Percentiles rank a stretch among this genome's conserved stretches.
Conservation (phyloP, 441 rosid species). For the Gossypium davidsonii region DNA sequence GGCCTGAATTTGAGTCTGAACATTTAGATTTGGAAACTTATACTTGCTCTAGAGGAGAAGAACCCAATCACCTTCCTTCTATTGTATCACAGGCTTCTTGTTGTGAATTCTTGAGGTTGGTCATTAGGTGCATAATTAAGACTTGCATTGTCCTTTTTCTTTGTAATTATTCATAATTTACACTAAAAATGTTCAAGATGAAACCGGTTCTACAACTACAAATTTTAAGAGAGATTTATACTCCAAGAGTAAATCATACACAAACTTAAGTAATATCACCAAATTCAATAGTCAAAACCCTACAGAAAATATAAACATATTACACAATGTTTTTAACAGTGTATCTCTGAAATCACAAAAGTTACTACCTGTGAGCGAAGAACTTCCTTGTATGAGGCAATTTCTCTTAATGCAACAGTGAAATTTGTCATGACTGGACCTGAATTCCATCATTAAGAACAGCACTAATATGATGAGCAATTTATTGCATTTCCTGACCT, state of each 20-base stretch:
- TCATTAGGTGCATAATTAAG: neutral
- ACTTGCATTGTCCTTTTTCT: neutral
- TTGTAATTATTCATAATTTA: neutral
- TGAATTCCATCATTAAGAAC: conserved; percentile 22
- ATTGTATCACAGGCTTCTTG: neutral
- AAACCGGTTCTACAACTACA: neutral
- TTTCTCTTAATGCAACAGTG: conserved; percentile 93
- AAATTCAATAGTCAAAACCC: conserved; percentile 1
- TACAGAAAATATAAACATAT: neutral
- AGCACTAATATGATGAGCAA: neutral
- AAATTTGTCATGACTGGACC: conserved; percentile 98
- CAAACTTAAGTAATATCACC: neutral
- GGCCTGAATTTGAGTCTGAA: neutral
- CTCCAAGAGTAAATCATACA: neutral
- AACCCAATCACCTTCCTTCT: neutral
- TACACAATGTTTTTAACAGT: neutral
- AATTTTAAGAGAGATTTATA: neutral
- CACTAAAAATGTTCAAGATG: neutral
- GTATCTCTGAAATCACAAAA: neutral
- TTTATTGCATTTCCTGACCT: neutral
- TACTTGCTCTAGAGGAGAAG: neutral
- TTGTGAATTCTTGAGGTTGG: neutral
- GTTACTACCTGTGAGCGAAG: conserved; percentile 83
- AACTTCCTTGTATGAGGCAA: conserved; percentile 93
- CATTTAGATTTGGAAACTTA: neutral